These are phyloP conservation scores for Plasmodium reichenowi DNA, from an alignment of 169 alveolate species.

Conservation along the genomic window DNA sequence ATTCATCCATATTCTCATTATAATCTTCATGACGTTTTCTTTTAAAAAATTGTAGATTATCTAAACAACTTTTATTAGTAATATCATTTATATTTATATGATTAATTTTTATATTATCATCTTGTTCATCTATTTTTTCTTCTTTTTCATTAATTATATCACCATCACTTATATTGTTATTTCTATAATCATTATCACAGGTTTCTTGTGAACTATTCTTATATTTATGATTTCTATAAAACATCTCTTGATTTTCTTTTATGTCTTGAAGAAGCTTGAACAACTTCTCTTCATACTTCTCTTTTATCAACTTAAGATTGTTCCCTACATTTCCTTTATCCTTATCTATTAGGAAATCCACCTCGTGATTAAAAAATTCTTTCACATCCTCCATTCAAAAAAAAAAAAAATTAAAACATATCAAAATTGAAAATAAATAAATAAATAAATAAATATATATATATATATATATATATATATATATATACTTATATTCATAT, in stretches of 20 bases:
- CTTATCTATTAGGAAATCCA: constrained; percentile 8
- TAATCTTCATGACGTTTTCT: neutral
- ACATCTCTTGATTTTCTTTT: neutral
- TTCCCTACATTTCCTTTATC: constrained; percentile 15
- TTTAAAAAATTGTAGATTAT: neutral
- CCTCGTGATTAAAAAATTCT: neutral
- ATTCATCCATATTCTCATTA: neutral
- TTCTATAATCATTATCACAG: neutral
- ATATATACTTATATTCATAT: neutral
- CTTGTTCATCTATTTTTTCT: neutral
- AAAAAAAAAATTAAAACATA: neutral
- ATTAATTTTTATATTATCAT: neutral
- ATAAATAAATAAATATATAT: neutral
- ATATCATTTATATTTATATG: neutral
- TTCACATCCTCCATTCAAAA: constrained; percentile 18
- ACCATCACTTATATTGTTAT: neutral
- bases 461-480: neutral
- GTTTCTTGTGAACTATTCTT: neutral
- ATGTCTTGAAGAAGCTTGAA: constrained; percentile 20
- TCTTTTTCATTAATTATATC: neutral
- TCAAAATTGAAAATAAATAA: neutral
- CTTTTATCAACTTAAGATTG: constrained; percentile 16
- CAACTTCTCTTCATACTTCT: constrained; percentile 9
- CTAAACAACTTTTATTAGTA: neutral
- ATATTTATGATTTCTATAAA: too few relatives aligned